Base-by-base conservation (phyloP, 139 green algal species). In the Chlorella sp. region DNA sequence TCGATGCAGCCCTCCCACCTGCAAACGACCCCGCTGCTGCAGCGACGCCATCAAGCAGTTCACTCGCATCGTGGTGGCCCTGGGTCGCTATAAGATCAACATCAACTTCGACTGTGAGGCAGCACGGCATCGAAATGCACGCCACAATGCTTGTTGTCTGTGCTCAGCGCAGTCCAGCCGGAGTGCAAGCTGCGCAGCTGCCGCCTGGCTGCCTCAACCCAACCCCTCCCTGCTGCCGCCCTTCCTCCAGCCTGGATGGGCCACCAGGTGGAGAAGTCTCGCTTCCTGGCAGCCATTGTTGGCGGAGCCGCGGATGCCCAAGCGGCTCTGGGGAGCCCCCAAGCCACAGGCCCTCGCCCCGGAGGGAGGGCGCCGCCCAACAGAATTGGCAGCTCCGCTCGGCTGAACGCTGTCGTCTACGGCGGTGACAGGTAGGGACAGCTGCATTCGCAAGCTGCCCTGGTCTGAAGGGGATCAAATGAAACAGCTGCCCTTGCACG, bases 341-440 rank as follows among this genome's bases (percentile, higher is more conserved):
- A n/a, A n/a, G n/a, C n/a, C n/a, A n/a, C n/a, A n/a, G n/a, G n/a
- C n/a, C n/a, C n/a, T n/a, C n/a, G n/a, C n/a, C n/a, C n/a, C n/a
- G n/a, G n/a, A n/a, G n/a, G n/a, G n/a, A n/a, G n/a, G n/a, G n/a
- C n/a, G n/a, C n/a, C n/a, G n/a, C n/a, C n/a, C n/a, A n/a, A n/a
- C n/a, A n/a, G n/a, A n/a, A n/a, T n/a, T n/a, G 17, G 36, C 30
- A 24, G n/a, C n/a, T 22, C 67, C n/a, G 19, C 43, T 19, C 11
- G 36, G 67, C 67, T 73, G 67, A 73, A 73, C 17, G 67, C 67
- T 32, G 67, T 73, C 34, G 44, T 73, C 34, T 73, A 73, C 13
- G 67, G 67, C 7, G 67, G 67, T 11, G 67, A 73, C 67, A 73
- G 67, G 67, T 73, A 36, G 16, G 36, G 67, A 13, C 67, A 73